Evolutionary conservation across 345 rosid species (phyloP).

Genomic region (Turnera subulata): DNA sequence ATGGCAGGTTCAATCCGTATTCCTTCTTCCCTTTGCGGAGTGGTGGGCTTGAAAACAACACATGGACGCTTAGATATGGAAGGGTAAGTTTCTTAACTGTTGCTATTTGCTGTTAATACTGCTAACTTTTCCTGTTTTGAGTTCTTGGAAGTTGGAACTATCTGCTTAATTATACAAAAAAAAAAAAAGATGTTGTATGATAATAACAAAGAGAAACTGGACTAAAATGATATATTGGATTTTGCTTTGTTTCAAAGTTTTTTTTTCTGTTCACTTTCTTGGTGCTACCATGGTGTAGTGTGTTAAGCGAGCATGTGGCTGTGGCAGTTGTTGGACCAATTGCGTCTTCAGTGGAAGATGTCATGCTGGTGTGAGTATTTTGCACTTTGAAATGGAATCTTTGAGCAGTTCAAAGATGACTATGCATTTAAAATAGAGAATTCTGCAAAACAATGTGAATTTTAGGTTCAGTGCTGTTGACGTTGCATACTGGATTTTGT

Average conservation of each 20-base stretch:
- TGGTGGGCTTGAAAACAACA: constrained; percentile 83
- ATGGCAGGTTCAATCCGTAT: constrained; percentile 78
- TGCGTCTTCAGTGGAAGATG: constrained; percentile 78
- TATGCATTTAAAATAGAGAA: no score
- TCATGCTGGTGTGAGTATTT: constrained; percentile 66
- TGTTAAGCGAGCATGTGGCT: constrained; percentile 63
- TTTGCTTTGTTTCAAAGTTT: constrained; percentile 4
- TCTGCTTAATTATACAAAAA: no score
- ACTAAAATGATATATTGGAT: constrained; percentile 5
- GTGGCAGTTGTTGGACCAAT: constrained; percentile 85
- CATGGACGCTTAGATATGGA: constrained; percentile 68
- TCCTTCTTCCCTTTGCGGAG: constrained; percentile 81
- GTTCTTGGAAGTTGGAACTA: no score
- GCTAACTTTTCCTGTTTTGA: no score
- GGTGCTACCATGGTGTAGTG: constrained; percentile 32
- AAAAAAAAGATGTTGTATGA: no score
- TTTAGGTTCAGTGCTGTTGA: no score
- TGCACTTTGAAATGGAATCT: no score
- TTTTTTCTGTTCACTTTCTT: constrained; percentile 3
- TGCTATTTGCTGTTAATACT: no score
- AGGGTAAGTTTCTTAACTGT: constrained; percentile 58
- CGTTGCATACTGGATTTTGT: background rate
- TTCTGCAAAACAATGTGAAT: no score
- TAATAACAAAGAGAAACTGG: no score
- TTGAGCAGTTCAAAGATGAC: no score